These are phyloP conservation scores for Boeremia lycopersici DNA, from an alignment of 2,329 filamentous ascomycete genomes.

Conservation along the genomic window DNA sequence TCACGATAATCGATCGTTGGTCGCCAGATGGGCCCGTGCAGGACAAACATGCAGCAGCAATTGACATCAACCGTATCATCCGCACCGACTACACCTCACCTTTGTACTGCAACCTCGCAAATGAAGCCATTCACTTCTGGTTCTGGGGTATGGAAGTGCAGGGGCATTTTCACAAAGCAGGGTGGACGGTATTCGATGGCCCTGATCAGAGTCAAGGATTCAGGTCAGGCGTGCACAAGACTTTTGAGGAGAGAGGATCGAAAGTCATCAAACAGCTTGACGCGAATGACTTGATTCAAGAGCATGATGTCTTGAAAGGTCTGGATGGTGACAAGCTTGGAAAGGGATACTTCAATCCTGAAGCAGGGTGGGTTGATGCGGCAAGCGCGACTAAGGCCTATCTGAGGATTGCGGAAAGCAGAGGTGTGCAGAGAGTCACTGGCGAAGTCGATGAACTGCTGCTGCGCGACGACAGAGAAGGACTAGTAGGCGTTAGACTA, in stretches of 20 bases:
- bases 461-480: conserved; percentile 39
- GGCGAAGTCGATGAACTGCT: conserved; percentile 55
- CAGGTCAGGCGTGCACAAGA: conserved; percentile 58
- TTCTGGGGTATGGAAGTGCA: conserved; percentile 44
- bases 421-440: conserved; percentile 54
- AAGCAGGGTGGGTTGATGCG: conserved; percentile 62
- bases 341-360: conserved; percentile 57
- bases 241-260: conserved; percentile 54
- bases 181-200: conserved; percentile 62
- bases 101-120: conserved; percentile 60
- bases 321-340: conserved; percentile 21
- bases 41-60: conserved; percentile 59
- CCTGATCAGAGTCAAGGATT: conserved; percentile 53
- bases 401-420: conserved; percentile 50
- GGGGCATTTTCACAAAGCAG: conserved; percentile 61
- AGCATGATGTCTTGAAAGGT: conserved; percentile 50
- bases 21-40: conserved; percentile 44
- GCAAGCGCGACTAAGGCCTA: conserved; percentile 53
- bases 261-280: conserved; percentile 47
- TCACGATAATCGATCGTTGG: conserved; percentile 41
- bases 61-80: conserved; percentile 67
- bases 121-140: conserved; percentile 50
- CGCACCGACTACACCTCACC: conserved; percentile 64
- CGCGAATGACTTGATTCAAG: conserved; percentile 47
- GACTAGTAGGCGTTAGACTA: conserved; percentile 55